Evolutionary conservation across 225 moss, liverwort and hornwort genomes (phyloP), one percentile per base, ranked within the genome.

Genomic region (Sphagnum contortum): DNA sequence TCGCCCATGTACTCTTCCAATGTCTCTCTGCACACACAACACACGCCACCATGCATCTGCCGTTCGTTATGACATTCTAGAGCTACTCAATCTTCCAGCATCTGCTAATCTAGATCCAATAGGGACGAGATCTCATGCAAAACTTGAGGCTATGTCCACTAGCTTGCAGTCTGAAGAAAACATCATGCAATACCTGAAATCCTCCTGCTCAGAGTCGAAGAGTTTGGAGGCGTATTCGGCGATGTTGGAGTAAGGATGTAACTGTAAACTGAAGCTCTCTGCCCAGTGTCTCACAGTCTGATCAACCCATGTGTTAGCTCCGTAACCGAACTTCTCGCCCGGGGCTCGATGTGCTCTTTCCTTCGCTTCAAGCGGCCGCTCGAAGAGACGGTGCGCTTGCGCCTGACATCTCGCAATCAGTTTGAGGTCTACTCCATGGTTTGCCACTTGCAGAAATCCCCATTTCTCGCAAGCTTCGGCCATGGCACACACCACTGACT

Each of bases 401-500:
- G 64, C 49, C 61, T 68, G 64, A 55, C 69, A 71, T 10, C 57
- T 69, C 4, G 48, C 60, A 47, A 74, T 59, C 3, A 69, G 53
- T 4, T 12, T 65, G 45, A 65, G 66, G 3, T 75, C 71, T 48
- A 83, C 74, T 6, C 69, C 69, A 48, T 83, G 83, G 57, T 78
- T 76, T 49, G 79, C 53, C n/a, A 83, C 69, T 48, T 83, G 83
- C 58, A 83, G 76, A 67, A 79, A 83, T 1, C 83, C 83, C 57
- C 68, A 74, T 11, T 59, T 47, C 51, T 60, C 71, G 45, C 66
- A 66, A 12, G 55, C 57, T 44, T 54, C 44, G 29, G 66, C 66
- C 12, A 66, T 57, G 57, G 0, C 55, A 8, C 47, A 44, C 44
- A 66, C 66, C 8, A 66, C 12, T 45, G 54, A 44, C 14, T 54